phyloP scores from a whole-genome alignment of 352 stramenopile genomes.

The Phytophthora ohioensis region DNA sequence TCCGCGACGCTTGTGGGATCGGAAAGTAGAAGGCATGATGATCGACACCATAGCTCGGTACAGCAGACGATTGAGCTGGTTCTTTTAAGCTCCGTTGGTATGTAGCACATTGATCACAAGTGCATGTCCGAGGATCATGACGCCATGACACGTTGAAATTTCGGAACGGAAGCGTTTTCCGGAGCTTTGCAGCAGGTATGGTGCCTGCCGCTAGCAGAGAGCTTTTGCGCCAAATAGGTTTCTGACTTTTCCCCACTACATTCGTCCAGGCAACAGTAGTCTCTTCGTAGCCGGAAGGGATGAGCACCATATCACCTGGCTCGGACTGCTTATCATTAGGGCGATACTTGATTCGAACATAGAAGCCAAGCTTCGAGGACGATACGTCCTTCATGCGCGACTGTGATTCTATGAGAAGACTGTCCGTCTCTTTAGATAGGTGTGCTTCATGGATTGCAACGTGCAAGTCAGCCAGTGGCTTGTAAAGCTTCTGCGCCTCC shows the following conservation, averaged over 20 bases:
- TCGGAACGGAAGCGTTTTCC: constrained; percentile 71
- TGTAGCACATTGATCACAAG: constrained; percentile 57
- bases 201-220: constrained; percentile 26
- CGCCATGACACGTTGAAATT: constrained; percentile 88
- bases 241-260: constrained; percentile 64
- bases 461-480: constrained; percentile 72
- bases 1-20: constrained; percentile 75
- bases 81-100: constrained; percentile 35
- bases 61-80: constrained; percentile 1
- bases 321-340: constrained; percentile 78
- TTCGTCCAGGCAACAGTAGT: constrained; percentile 80
- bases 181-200: constrained; percentile 53
- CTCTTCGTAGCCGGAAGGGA: constrained; percentile 72
- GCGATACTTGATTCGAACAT: constrained; percentile 80
- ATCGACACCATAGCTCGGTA: constrained; percentile 62
- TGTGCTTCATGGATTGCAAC: constrained; percentile 80
- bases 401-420: constrained; percentile 68
- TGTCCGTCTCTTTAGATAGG: constrained; percentile 61
- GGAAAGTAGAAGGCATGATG: constrained; percentile 88
- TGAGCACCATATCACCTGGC: constrained; percentile 63
- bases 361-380: constrained; percentile 71
- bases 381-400: constrained; percentile 67
- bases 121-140: constrained; percentile 57
- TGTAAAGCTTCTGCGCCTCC: constrained; percentile 79
- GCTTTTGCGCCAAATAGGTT: constrained; percentile 62